phyloP scores from a whole-genome alignment of 2,329 filamentous ascomycete species.

The Ceratocystiopsis minuta region DNA sequence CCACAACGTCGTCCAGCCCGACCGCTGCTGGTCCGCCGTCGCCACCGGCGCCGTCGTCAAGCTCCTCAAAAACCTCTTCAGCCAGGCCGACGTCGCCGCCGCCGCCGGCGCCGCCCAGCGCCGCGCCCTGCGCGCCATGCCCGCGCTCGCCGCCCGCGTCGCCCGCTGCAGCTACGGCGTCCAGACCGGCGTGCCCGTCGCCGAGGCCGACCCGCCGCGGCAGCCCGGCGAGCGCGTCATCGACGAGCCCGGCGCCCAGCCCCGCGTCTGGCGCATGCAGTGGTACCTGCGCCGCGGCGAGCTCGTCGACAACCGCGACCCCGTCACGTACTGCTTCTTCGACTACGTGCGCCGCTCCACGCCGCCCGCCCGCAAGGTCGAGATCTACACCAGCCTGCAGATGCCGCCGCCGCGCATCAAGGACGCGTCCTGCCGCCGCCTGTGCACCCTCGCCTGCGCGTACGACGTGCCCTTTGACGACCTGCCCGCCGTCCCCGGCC shows the following conservation, averaged over 20 bases:
- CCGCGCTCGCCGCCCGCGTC: conserved; percentile 2
- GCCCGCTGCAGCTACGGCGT: conserved; percentile 7
- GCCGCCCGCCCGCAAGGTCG: not conserved
- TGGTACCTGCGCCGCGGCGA: conserved; percentile 6
- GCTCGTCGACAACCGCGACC: conserved; percentile 5
- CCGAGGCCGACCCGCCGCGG: not conserved
- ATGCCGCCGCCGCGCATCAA: conserved; percentile 1
- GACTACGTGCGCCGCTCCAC: conserved; percentile 2
- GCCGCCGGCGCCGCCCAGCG: conserved; percentile 1
- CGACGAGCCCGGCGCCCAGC: not conserved
- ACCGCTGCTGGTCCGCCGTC: conserved; percentile 30
- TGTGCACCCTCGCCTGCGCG: conserved; percentile 4
- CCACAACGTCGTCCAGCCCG: conserved; percentile 28
- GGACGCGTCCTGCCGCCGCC: conserved; percentile 1
- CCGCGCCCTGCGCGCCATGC: not conserved
- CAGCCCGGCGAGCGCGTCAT: not conserved
- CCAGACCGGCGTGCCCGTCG: conserved; percentile 1
- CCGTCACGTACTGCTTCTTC: conserved; percentile 6
- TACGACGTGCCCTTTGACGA: conserved; percentile 5
- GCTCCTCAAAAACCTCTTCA: conserved; percentile 5
- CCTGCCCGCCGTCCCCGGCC: conserved; percentile 1
- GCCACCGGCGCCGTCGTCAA: conserved; percentile 33
- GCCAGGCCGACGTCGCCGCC: not conserved
- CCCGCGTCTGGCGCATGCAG: conserved; percentile 6
- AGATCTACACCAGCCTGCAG: conserved; percentile 3